Percentiles rank a stretch among this genome's conserved stretches.
Conservation (phyloP, 2,329 filamentous ascomycete genomes). For the Gremmenia infestans region DNA sequence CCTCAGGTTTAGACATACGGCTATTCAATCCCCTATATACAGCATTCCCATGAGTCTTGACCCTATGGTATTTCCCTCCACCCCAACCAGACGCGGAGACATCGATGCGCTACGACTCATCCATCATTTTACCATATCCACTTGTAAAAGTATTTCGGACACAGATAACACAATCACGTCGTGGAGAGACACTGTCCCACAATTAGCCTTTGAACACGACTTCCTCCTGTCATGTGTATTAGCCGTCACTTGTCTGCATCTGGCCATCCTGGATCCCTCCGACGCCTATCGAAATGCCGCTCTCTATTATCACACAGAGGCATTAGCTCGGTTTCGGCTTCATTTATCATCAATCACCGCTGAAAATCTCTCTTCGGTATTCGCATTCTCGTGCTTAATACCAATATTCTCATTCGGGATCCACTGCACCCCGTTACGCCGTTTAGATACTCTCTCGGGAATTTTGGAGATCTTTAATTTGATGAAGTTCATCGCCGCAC, state of each 20-base stretch:
- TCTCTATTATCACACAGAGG: conserved; percentile 6
- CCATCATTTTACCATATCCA: conserved; percentile 9
- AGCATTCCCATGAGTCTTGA: neutral
- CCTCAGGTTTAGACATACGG: too few species aligned
- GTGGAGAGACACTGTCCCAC: conserved; percentile 9
- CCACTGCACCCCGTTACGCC: neutral
- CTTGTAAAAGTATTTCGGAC: conserved; percentile 7
- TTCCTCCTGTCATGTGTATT: conserved; percentile 11
- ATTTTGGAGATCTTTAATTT: conserved; percentile 8
- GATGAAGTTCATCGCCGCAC: neutral
- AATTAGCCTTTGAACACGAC: conserved; percentile 7
- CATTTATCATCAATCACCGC: conserved; percentile 1
- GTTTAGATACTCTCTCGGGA: neutral
- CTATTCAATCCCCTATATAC: neutral
- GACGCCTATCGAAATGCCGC: conserved; percentile 4
- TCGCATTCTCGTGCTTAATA: conserved; percentile 10
- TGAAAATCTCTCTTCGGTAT: conserved; percentile 9
- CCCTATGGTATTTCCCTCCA: neutral
- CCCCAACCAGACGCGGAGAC: neutral
- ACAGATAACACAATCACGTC: neutral
- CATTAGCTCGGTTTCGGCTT: conserved; percentile 1
- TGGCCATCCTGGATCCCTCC: conserved; percentile 4
- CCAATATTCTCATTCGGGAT: conserved; percentile 8
- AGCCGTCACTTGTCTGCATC: conserved; percentile 12
- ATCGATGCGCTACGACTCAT: conserved; percentile 10